A percentile compares a stretch with the other conserved stretches of the same genome.
These are phyloP conservation scores for Arxiozyma heterogenica DNA, from an alignment of 1,139 yeast species.

Conservation along the genomic window DNA sequence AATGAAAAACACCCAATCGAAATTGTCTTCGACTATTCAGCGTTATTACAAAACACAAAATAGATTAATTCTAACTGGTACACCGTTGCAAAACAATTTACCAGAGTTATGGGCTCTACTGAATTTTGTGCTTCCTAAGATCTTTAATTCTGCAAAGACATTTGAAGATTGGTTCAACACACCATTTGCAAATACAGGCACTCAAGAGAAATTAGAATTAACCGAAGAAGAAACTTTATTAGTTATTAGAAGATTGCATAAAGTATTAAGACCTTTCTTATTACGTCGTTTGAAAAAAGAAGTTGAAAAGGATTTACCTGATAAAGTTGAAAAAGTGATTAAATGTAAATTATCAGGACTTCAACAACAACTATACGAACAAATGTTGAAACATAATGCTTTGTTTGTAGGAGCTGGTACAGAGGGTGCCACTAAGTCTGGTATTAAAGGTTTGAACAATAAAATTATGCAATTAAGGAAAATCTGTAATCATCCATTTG, in stretches of 20 bases:
- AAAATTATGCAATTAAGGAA: constrained; percentile 93
- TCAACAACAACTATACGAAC: constrained; percentile 70
- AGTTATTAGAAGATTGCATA: constrained; percentile 90
- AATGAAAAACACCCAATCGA: constrained; percentile 76
- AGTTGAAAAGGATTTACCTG: constrained; percentile 93
- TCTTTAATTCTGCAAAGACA: constrained; percentile 73
- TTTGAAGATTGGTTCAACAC: constrained; percentile 86
- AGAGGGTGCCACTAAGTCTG: constrained; percentile 41
- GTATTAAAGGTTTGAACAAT: constrained; percentile 78
- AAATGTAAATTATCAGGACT: constrained; percentile 90
- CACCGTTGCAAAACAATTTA: constrained; percentile 75
- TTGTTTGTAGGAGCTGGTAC: constrained; percentile 49
- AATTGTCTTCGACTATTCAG: constrained; percentile 61
- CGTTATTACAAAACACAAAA: constrained; percentile 64
- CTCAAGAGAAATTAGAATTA: constrained; percentile 68
- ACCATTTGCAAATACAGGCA: constrained; percentile 75
- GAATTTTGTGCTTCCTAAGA: constrained; percentile 61
- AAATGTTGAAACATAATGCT: constrained; percentile 63
- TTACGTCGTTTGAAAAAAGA: constrained; percentile 92
- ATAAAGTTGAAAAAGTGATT: constrained; percentile 87
- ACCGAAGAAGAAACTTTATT: constrained; percentile 93
- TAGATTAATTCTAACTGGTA: constrained; percentile 76
- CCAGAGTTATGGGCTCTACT: constrained; percentile 68
- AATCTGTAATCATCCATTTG: constrained; percentile 96
- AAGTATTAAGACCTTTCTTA: constrained; percentile 89